Base-by-base conservation (phyloP, 768 basidiomycete genomes). In the Tephrocybe rancida region DNA sequence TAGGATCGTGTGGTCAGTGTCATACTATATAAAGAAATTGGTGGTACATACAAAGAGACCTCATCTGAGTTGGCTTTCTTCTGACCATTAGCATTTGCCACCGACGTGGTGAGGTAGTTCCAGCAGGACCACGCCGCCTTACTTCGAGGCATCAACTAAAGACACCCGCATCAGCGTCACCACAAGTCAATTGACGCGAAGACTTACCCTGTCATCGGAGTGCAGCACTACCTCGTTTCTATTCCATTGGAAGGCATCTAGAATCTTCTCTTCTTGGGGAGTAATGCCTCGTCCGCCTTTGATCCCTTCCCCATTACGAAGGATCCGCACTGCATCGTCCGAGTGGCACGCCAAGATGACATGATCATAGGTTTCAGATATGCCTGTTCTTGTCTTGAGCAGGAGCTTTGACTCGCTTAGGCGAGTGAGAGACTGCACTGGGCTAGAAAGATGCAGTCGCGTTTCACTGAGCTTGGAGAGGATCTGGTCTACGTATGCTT, bases 261-360 rank as follows among this genome's bases (percentile, higher is more conserved):
- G 69, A 25, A 85, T 79, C 18, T 71, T 63, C 37, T 79, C 73
- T 64, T 92, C 90, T 16, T 79, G 74, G 3, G 61, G 46, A 2
- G 80, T 80, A 13, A 79, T 66, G 0, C 77, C 78, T 11, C 21
- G 29, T 8, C 52, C 56, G 2, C 52, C 49, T 29, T 52, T 50
- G 9, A 57, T 45, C 5, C 52, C 59, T 29, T 75, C 73, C 1
- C 87, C 88, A 0, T 70, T 70, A 18, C 73, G 68, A 3, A 85
- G 69, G 9, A 85, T 80, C 2, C 64, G 55, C 13, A 90, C 70
- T 0, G 82, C 79, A 1, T 81, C 78, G 61, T 90, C 85, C 1
- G 88, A 87, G 66, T 91, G 88, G 54, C 81, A 87, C 2, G 88
- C 86, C 26, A 92, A 64, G 38, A 90, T 85, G 44, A 92, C 85